A percentile compares a stretch with the other conserved stretches of the same genome.
Evolutionary conservation across 176 grass and related monocot species (phyloP).

Genomic region (Typha latifolia): DNA sequence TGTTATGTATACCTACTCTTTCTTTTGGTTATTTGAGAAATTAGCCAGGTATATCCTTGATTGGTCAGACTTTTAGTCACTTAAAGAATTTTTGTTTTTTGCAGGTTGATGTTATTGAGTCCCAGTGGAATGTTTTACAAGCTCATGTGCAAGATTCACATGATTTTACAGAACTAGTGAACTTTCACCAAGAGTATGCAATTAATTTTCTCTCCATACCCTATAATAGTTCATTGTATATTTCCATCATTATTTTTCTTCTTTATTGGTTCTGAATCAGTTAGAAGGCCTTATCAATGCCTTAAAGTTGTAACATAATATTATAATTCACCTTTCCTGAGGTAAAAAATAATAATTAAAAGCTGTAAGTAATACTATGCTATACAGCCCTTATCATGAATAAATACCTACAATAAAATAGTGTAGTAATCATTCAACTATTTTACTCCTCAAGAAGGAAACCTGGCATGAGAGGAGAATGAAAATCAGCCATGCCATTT

Average conservation of each 20-base stretch:
- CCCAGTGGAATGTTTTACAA: slow-evolving; percentile 97
- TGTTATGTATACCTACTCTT: too few species aligned
- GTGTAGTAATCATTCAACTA: too few species aligned
- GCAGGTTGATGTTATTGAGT: slow-evolving; percentile 98
- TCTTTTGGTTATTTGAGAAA: not conserved
- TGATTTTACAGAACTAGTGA: slow-evolving; percentile 97
- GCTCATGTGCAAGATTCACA: slow-evolving; percentile 91
- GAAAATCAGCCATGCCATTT: too few species aligned
- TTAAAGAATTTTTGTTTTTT: not conserved
- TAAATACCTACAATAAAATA: too few species aligned
- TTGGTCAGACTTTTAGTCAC: not conserved
- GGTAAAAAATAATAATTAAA: too few species aligned
- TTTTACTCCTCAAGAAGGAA: too few species aligned
- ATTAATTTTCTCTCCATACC: not conserved
- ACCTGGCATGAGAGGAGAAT: too few species aligned
- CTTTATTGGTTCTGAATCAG: not conserved
- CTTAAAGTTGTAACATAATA: not conserved
- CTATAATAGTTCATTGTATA: slow-evolving; percentile 7
- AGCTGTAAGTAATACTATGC: too few species aligned
- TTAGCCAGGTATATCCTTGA: not conserved
- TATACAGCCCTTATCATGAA: too few species aligned
- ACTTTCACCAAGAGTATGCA: slow-evolving; percentile 95
- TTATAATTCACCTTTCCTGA: too few species aligned
- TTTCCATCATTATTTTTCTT: slow-evolving; percentile 4
- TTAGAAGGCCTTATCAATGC: not conserved